Evolutionary conservation across 2,329 filamentous ascomycete genomes (phyloP).

Genomic region (Aspergillus intermedius): DNA sequence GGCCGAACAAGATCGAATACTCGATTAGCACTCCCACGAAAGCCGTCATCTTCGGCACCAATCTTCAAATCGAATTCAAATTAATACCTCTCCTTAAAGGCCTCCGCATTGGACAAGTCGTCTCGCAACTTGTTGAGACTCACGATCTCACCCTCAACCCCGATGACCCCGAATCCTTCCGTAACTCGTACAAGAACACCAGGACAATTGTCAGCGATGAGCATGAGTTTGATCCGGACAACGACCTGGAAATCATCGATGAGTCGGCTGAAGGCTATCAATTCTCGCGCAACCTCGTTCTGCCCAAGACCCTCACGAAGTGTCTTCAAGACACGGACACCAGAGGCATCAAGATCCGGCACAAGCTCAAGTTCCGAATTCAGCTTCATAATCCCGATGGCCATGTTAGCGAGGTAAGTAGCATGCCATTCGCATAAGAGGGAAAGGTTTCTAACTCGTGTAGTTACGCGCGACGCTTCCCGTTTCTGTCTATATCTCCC

Average conservation of each 20-base stretch:
- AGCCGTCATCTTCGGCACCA: constrained; percentile 88
- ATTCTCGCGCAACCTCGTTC: constrained; percentile 54
- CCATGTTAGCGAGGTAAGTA: constrained; percentile 74
- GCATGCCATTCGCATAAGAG: background rate
- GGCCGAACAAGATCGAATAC: constrained; percentile 97
- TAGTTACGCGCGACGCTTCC: constrained; percentile 82
- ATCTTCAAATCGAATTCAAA: constrained; percentile 74
- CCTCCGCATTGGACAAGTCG: constrained; percentile 74
- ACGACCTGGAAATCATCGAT: constrained; percentile 48
- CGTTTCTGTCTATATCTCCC: constrained; percentile 90
- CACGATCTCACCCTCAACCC: constrained; percentile 58
- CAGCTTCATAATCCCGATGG: constrained; percentile 92
- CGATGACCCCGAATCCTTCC: constrained; percentile 37
- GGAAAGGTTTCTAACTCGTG: background rate
- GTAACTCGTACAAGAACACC: constrained; percentile 53
- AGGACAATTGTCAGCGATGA: constrained; percentile 62
- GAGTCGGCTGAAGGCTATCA: constrained; percentile 56
- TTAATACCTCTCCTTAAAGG: constrained; percentile 86
- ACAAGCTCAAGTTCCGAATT: constrained; percentile 87
- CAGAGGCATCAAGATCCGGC: constrained; percentile 82
- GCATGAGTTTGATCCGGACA: constrained; percentile 62
- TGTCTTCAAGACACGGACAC: constrained; percentile 88
- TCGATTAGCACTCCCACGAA: constrained; percentile 89
- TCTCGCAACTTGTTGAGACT: constrained; percentile 71
- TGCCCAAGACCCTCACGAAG: constrained; percentile 73